Conservation (phyloP, 495 filamentous ascomycete species). For the Stereocaulon alpinum region DNA sequence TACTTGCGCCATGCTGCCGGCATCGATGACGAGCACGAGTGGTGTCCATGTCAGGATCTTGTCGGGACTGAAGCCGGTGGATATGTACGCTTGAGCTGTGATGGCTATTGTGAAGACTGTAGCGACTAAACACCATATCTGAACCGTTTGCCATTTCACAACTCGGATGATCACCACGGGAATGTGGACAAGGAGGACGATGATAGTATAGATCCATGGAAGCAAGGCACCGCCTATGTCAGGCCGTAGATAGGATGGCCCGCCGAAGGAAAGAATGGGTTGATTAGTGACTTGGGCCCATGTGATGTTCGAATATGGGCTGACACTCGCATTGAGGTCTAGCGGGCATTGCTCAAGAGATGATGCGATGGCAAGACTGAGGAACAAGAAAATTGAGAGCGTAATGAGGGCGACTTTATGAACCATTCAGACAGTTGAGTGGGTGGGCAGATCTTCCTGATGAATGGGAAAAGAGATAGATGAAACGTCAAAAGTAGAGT, state of each 20-base stretch:
- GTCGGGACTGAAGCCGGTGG: constrained; percentile 10
- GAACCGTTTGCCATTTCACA: constrained; percentile 18
- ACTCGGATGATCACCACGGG: constrained; percentile 19
- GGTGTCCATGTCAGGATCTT: constrained; percentile 19
- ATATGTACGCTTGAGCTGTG: constrained; percentile 13
- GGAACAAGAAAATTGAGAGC: background rate
- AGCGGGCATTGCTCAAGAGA: constrained; percentile 8
- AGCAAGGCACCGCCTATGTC: constrained; percentile 17
- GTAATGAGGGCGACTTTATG: background rate
- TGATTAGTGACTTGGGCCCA: constrained; percentile 12
- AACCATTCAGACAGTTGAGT: background rate
- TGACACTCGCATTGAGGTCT: background rate
- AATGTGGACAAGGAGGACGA: constrained; percentile 17
- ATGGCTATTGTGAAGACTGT: constrained; percentile 19
- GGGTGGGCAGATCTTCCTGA: background rate
- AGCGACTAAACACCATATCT: constrained; percentile 15
- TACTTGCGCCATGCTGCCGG: constrained; percentile 18
- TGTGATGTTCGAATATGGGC: constrained; percentile 9
- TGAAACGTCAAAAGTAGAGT: background rate
- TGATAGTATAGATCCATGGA: constrained; percentile 19
- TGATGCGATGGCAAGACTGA: background rate
- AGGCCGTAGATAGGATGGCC: constrained; percentile 16
- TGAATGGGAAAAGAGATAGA: background rate
- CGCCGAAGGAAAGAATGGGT: background rate
- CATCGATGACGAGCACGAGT: constrained; percentile 18